These are phyloP conservation scores for Viola odorata DNA, from an alignment of 345 rosid genomes.

Conservation along the genomic window DNA sequence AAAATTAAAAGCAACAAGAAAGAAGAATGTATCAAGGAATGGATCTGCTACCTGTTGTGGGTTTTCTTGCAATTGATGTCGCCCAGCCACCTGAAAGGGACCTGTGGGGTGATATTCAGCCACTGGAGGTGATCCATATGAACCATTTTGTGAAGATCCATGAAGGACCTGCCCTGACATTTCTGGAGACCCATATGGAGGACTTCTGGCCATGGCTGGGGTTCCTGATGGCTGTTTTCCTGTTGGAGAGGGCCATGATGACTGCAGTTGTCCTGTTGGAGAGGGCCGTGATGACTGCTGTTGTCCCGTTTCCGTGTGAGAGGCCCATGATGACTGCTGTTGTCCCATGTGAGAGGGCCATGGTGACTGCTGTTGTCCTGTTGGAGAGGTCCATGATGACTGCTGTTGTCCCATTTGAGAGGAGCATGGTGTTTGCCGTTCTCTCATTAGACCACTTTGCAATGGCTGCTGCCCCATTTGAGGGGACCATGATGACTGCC, in stretches of 20 bases:
- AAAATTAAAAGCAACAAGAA: too few species aligned
- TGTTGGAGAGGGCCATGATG: conserved; percentile 6
- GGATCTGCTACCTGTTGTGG: conserved; percentile 8
- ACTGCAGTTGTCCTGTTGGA: background rate
- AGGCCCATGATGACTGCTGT: conserved; percentile 7
- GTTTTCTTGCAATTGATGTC: conserved; percentile 10
- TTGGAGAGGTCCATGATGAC: background rate
- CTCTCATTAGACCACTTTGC: background rate
- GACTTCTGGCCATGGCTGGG: background rate
- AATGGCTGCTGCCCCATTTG: background rate
- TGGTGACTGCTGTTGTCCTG: conserved; percentile 11
- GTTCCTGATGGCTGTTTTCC: background rate
- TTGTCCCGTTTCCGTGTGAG: conserved; percentile 2
- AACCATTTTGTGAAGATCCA: background rate
- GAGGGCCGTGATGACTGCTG: conserved; percentile 10
- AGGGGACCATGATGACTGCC: background rate
- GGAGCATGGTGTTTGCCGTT: conserved; percentile 13
- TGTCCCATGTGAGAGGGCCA: conserved; percentile 2
- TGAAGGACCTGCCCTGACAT: conserved; percentile 2
- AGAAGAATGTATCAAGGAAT: too few species aligned
- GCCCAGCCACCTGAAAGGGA: background rate
- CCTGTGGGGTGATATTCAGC: background rate
- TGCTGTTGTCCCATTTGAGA: conserved; percentile 10
- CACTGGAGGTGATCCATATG: conserved; percentile 1
- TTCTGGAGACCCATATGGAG: conserved; percentile 2